These are phyloP conservation scores for Mycosphaerella sp. DNA, from an alignment of 2,329 filamentous ascomycete genomes.

Conservation along the genomic window DNA sequence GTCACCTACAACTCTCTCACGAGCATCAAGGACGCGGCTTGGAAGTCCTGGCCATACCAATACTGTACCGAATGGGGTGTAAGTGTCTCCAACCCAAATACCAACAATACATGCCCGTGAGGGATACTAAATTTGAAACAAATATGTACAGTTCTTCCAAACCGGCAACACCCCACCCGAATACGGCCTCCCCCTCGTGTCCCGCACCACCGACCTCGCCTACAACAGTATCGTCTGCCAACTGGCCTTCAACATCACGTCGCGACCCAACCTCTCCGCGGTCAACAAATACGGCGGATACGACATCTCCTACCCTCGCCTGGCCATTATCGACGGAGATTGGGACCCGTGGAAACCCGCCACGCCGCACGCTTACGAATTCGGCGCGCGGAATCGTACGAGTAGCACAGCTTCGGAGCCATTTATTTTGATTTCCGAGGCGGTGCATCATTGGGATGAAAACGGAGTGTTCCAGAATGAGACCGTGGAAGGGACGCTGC, in stretches of 20 bases:
- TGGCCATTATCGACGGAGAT: constrained; percentile 72
- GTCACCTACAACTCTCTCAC: constrained; percentile 28
- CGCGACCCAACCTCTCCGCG: constrained; percentile 54
- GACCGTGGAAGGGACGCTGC: constrained; percentile 49
- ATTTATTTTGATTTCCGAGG: constrained; percentile 65
- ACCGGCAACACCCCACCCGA: constrained; percentile 63
- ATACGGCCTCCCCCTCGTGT: constrained; percentile 60
- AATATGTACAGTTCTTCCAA: constrained; percentile 50
- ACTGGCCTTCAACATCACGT: constrained; percentile 62
- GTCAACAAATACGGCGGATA: constrained; percentile 75
- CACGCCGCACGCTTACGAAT: constrained; percentile 9
- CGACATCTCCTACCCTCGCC: constrained; percentile 62
- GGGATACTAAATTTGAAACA: too few species aligned
- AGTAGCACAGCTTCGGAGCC: constrained; percentile 60
- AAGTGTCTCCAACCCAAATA: too few species aligned
- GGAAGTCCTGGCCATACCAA: constrained; percentile 50
- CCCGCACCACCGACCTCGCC: constrained; percentile 60
- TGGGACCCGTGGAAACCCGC: constrained; percentile 69
- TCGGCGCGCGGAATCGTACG: constrained; percentile 47
- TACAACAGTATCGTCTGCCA: constrained; percentile 59
- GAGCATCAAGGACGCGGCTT: constrained; percentile 12
- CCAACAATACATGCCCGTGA: too few species aligned
- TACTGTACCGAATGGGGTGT: constrained; percentile 56
- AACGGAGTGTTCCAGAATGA: constrained; percentile 53
- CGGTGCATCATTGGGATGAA: constrained; percentile 62